A percentile compares a stretch with the other conserved stretches of the same genome.
These are phyloP conservation scores for Carpinus fangiana DNA, from an alignment of 306 rosid species.

Conservation along the genomic window DNA sequence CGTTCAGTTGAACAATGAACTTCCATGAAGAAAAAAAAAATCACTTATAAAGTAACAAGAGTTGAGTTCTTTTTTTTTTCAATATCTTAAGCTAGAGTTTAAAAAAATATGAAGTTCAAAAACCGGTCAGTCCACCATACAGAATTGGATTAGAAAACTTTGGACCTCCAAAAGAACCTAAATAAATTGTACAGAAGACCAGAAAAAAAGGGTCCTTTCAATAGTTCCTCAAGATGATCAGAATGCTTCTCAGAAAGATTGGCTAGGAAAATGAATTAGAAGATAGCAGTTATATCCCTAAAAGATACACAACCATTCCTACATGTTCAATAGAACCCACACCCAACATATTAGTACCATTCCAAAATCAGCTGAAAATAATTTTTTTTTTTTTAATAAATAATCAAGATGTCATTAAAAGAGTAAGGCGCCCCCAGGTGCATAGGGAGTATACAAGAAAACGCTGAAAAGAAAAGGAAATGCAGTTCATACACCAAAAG, in stretches of 20 bases:
- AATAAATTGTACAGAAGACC: background rate
- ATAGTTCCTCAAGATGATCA: background rate
- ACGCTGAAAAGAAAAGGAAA: background rate
- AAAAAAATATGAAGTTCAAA: background rate
- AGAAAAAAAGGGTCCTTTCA: background rate
- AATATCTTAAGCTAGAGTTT: background rate
- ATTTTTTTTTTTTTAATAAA: too few relatives aligned
- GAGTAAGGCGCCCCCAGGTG: too few relatives aligned
- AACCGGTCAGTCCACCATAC: background rate
- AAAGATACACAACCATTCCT: background rate
- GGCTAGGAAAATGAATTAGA: background rate
- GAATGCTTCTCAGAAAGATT: background rate
- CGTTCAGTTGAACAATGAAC: background rate
- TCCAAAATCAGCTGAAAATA: background rate
- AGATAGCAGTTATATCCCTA: background rate
- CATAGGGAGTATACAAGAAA: too few relatives aligned
- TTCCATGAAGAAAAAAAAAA: background rate
- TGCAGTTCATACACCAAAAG: background rate
- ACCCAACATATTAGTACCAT: background rate
- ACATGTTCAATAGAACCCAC: background rate
- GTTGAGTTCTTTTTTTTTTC: too few relatives aligned
- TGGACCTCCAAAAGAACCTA: background rate
- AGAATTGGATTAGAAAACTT: background rate
- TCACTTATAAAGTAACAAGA: too few relatives aligned
- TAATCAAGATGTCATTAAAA: too few relatives aligned